Percentiles rank a stretch among this genome's conserved stretches.
Conservation (phyloP, 768 basidiomycete genomes). For the Lactarius psammicola region DNA sequence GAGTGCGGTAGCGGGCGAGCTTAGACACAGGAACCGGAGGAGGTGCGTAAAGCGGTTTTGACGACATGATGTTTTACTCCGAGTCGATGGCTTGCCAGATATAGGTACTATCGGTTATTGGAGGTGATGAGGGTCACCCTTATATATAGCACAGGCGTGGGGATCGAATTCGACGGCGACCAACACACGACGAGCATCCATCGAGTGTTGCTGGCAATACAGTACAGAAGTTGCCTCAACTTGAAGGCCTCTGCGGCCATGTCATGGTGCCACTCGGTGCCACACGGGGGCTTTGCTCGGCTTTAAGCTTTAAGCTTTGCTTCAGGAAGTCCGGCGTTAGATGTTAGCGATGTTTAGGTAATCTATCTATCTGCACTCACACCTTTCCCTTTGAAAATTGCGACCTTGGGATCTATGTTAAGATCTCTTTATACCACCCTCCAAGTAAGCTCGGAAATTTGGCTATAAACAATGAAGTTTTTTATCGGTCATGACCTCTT, state of each 20-base stretch:
- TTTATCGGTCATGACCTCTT: not conserved
- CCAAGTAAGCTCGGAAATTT: too few relatives aligned
- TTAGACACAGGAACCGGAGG: constrained; percentile 31
- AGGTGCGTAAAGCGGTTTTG: not conserved
- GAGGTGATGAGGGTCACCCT: not conserved
- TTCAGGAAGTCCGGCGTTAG: too few relatives aligned
- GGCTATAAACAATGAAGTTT: not conserved
- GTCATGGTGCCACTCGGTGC: too few relatives aligned
- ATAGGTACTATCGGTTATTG: not conserved
- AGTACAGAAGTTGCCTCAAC: not conserved
- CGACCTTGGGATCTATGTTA: too few relatives aligned
- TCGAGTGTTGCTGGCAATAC: not conserved
- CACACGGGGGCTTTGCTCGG: too few relatives aligned
- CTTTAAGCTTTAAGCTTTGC: too few relatives aligned
- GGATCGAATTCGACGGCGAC: not conserved
- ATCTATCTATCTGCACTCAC: too few relatives aligned
- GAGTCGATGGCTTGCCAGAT: not conserved
- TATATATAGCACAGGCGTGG: not conserved
- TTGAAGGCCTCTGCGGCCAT: too few relatives aligned
- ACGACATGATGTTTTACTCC: not conserved
- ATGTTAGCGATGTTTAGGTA: too few relatives aligned
- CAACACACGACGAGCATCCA: not conserved
- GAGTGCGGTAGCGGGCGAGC: constrained; percentile 35
- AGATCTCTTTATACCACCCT: too few relatives aligned
- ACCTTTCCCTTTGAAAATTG: too few relatives aligned